Evolutionary conservation across 148 eudicot genomes (phyloP).

Genomic region (Chenopodium berlandieri): DNA sequence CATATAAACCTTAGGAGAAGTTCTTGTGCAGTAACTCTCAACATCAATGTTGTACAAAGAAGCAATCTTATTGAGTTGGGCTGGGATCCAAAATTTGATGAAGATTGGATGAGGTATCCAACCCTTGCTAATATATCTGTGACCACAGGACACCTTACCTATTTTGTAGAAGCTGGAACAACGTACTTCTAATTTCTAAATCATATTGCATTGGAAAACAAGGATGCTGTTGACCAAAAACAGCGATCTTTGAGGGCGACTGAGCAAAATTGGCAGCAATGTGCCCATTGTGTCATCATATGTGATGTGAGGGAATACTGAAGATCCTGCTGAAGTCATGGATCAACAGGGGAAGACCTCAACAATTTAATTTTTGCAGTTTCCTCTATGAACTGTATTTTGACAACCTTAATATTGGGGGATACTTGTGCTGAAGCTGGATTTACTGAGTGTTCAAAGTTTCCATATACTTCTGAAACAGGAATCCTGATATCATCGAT

Average conservation of each 20-base stretch:
- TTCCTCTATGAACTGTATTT: too few species aligned
- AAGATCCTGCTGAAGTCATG: slow-evolving; percentile 62
- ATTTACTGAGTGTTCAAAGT: not conserved
- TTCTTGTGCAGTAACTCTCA: slow-evolving; percentile 68
- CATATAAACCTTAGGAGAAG: slow-evolving; percentile 80
- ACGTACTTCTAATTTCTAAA: not conserved
- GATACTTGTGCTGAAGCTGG: not conserved
- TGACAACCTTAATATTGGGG: not conserved
- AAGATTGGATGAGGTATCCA: slow-evolving; percentile 51
- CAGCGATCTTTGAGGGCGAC: not conserved
- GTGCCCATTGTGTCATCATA: slow-evolving; percentile 62
- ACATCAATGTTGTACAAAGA: slow-evolving; percentile 50
- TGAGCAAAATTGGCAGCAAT: slow-evolving; percentile 40
- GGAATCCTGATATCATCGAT: not conserved
- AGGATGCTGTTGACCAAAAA: not conserved
- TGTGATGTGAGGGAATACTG: slow-evolving; percentile 66
- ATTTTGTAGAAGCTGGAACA: slow-evolving; percentile 30
- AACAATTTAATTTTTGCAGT: not conserved
- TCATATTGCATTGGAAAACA: not conserved
- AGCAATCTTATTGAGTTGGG: slow-evolving; percentile 61
- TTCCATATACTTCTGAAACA: not conserved
- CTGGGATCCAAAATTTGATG: slow-evolving; percentile 40
- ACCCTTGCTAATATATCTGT: slow-evolving; percentile 61
- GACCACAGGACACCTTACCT: slow-evolving; percentile 43
- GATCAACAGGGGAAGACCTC: slow-evolving; percentile 11